phyloP scores from a whole-genome alignment of 2,329 filamentous ascomycete genomes.

The Fusarium sp. region DNA sequence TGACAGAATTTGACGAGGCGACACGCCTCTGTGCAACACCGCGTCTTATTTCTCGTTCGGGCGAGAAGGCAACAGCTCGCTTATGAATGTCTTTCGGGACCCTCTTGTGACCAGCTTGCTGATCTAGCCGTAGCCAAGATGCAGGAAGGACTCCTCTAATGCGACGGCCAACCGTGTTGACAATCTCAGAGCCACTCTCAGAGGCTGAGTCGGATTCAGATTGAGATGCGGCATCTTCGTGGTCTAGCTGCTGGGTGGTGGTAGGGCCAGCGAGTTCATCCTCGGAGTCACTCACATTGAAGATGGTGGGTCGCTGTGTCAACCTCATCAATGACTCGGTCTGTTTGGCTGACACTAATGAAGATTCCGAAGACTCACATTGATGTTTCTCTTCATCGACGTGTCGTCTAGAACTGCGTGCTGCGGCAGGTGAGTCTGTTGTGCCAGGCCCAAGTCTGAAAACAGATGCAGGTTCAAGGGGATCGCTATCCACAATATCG shows the following conservation, averaged over 20 bases:
- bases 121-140: constrained; percentile 73
- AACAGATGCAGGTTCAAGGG: constrained; percentile 41
- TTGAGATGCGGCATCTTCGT: constrained; percentile 36
- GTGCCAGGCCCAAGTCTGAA: constrained; percentile 23
- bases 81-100: constrained; percentile 43
- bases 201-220: constrained; percentile 52
- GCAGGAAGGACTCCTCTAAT: constrained; percentile 72
- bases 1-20: constrained; percentile 41
- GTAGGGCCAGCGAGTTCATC: constrained; percentile 29
- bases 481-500: constrained; percentile 48
- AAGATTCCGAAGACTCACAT: background rate
- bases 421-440: constrained; percentile 37
- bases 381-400: constrained; percentile 11
- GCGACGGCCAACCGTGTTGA: constrained; percentile 54
- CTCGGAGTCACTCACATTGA: constrained; percentile 40
- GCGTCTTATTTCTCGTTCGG: constrained; percentile 54
- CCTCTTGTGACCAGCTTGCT: constrained; percentile 52
- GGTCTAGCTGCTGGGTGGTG: background rate
- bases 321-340: background rate
- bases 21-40: constrained; percentile 62
- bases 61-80: constrained; percentile 47
- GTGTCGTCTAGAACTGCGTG: constrained; percentile 34
- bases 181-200: constrained; percentile 54
- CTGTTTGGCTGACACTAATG: background rate
- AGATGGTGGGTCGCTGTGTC: constrained; percentile 5